Conservation (phyloP, 352 stramenopile genomes). For the Saprolegnia parasitica region DNA sequence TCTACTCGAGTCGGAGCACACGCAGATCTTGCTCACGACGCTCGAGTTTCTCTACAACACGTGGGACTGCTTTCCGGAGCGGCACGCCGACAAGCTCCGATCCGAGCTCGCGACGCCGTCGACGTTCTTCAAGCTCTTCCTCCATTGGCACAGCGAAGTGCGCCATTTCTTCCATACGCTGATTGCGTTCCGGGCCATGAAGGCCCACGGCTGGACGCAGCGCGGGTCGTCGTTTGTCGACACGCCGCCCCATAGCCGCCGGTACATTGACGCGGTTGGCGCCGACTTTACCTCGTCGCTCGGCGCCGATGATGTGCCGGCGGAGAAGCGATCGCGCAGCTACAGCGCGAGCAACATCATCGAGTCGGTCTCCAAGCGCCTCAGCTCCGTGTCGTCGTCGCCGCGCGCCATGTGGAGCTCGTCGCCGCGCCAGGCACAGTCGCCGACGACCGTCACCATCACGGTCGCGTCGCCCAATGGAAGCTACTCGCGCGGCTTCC, state of each 20-base stretch:
- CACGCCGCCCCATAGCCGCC: slow-evolving; percentile 74
- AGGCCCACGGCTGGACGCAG: slow-evolving; percentile 81
- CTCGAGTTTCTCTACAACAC: slow-evolving; percentile 87
- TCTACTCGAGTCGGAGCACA: slow-evolving; percentile 77
- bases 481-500: slow-evolving; percentile 41
- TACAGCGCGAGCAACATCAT: slow-evolving; percentile 82
- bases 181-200: slow-evolving; percentile 81
- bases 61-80: slow-evolving; percentile 85
- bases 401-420: slow-evolving; percentile 45
- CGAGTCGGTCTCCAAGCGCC: slow-evolving; percentile 76
- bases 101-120: slow-evolving; percentile 61
- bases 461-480: slow-evolving; percentile 72
- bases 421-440: slow-evolving; percentile 47
- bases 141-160: slow-evolving; percentile 86
- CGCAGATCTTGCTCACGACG: slow-evolving; percentile 80
- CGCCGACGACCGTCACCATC: slow-evolving; percentile 52
- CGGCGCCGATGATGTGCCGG: slow-evolving; percentile 34
- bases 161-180: slow-evolving; percentile 84
- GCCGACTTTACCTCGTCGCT: slow-evolving; percentile 83
- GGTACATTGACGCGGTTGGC: slow-evolving; percentile 82
- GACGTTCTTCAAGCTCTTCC: slow-evolving; percentile 72
- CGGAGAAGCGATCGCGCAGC: slow-evolving; percentile 61
- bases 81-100: slow-evolving; percentile 80
- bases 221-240: slow-evolving; percentile 83
- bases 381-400: slow-evolving; percentile 32